Evolutionary conservation across 1,284 basidiomycete species (phyloP).

Genomic region (Cryptococcus sp.): DNA sequence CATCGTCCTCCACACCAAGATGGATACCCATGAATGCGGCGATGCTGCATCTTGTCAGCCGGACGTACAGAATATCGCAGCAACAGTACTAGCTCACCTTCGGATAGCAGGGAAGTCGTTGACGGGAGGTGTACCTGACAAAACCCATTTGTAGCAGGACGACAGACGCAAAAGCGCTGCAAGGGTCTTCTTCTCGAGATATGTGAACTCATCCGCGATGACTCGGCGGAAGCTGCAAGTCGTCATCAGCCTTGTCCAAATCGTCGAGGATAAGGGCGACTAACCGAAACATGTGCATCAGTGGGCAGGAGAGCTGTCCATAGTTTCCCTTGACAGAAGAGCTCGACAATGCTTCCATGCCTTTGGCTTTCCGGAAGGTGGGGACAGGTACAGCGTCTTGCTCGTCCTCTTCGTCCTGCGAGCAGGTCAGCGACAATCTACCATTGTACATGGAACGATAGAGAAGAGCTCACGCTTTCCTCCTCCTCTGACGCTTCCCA

Average conservation of each 20-base stretch:
- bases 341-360: constrained; percentile 52
- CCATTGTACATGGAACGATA: background rate
- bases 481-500: constrained; percentile 50
- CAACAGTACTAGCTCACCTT: constrained; percentile 55
- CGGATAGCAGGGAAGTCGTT: constrained; percentile 88
- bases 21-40: constrained; percentile 82
- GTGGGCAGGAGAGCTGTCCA: constrained; percentile 75
- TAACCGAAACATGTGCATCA: constrained; percentile 83
- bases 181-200: constrained; percentile 77
- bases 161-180: constrained; percentile 75
- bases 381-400: constrained; percentile 28
- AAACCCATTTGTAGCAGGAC: constrained; percentile 83
- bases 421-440: background rate
- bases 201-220: constrained; percentile 94
- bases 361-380: constrained; percentile 31
- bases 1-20: constrained; percentile 85
- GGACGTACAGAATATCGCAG: background rate
- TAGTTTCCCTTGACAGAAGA: constrained; percentile 69
- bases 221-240: constrained; percentile 67
- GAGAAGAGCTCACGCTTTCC: constrained; percentile 52
- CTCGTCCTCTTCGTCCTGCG: constrained; percentile 30
- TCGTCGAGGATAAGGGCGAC: background rate
- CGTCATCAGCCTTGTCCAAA: background rate
- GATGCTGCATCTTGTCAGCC: constrained; percentile 57
- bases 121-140: constrained; percentile 94